phyloP scores from a whole-genome alignment of 345 rosid genomes.

The Abelmoschus esculentus region DNA sequence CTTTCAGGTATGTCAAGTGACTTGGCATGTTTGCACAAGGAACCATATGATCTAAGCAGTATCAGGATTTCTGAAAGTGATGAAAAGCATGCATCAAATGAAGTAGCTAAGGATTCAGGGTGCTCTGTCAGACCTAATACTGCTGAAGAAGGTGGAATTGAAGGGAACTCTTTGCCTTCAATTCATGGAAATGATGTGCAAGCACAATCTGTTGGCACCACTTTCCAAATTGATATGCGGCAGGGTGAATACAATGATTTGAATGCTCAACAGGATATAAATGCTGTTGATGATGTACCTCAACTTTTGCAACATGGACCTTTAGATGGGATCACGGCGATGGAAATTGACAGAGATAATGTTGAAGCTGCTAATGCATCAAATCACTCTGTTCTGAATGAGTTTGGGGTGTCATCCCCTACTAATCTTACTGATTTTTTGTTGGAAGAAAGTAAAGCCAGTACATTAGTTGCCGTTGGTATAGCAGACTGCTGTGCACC shows the following conservation, averaged over 20 bases:
- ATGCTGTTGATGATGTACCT: slow-evolving; percentile 20
- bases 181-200: slow-evolving; percentile 21
- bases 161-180: slow-evolving; percentile 21
- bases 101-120: slow-evolving; percentile 32
- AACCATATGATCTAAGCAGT: slow-evolving; percentile 56
- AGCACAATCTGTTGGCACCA: slow-evolving; percentile 24
- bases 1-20: slow-evolving; percentile 69
- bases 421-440: slow-evolving; percentile 15
- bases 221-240: slow-evolving; percentile 16
- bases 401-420: slow-evolving; percentile 14
- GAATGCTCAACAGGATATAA: slow-evolving; percentile 18
- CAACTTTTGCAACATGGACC: slow-evolving; percentile 30
- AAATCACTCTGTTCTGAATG: slow-evolving; percentile 22
- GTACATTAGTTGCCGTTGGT: slow-evolving; percentile 22
- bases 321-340: slow-evolving; percentile 31
- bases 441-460: slow-evolving; percentile 34
- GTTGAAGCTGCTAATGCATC: slow-evolving; percentile 35
- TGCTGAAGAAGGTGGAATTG: slow-evolving; percentile 30
- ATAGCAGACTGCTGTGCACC: slow-evolving; percentile 18
- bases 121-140: slow-evolving; percentile 27
- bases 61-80: slow-evolving; percentile 40
- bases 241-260: slow-evolving; percentile 19
- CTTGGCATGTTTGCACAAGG: slow-evolving; percentile 45
- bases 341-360: slow-evolving; percentile 37
- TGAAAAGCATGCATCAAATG: slow-evolving; percentile 32